Conservation (phyloP, 129 eudicot species). For the Ambrosia artemisiifolia region DNA sequence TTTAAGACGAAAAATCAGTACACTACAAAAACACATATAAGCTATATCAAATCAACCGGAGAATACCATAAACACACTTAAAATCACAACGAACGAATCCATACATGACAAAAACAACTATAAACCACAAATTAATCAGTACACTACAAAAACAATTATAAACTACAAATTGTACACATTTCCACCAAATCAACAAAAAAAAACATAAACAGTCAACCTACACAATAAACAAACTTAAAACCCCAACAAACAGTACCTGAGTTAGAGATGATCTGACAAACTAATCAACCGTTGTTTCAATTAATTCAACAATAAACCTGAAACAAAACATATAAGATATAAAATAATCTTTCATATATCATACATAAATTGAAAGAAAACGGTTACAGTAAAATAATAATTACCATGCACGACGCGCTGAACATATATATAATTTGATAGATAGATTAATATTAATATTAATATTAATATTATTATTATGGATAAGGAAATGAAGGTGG, state of each 20-base stretch:
- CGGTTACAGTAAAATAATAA: no score
- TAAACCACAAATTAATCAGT: background rate
- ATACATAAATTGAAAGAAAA: no score
- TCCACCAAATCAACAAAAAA: background rate
- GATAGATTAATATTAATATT: no score
- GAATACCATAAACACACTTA: background rate
- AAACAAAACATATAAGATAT: background rate
- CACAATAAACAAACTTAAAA: background rate
- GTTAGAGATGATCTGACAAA: constrained; percentile 29
- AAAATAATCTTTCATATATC: background rate
- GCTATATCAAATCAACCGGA: background rate
- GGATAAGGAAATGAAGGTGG: background rate
- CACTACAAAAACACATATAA: no score
- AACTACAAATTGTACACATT: background rate
- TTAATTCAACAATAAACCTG: background rate
- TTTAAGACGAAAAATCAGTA: background rate
- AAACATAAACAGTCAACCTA: background rate
- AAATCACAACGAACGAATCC: no score
- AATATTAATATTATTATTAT: background rate
- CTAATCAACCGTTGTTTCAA: no score
- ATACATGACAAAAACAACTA: background rate
- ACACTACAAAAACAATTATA: background rate
- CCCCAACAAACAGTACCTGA: constrained; percentile 30
- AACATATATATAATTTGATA: no score
- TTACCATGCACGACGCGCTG: no score